Base-by-base conservation (phyloP, 2,329 filamentous ascomycete genomes). In the Grosmannia clavigera region DNA sequence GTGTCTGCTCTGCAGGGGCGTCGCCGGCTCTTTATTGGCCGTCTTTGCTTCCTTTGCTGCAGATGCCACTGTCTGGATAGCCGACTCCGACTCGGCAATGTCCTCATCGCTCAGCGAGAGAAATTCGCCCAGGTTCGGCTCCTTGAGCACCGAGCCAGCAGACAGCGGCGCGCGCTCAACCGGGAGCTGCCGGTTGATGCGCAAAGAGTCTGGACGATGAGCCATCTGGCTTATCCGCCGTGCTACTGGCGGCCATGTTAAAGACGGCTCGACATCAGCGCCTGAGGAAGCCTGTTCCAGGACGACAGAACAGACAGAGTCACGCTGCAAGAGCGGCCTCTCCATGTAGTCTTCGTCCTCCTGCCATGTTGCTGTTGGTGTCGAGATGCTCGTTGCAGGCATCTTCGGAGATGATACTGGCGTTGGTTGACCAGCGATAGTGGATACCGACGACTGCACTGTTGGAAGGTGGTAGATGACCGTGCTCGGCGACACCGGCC, bases 21-120 rank as follows among this genome's bases (percentile, higher is more conserved):
- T 9, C 16, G 40, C 22, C 11, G 2, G 12, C 11, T 27, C 33
- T 3, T 25, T n/a, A 16, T 48, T 22, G 25, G 3, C 27, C 10
- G 50, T 6, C 1, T 25, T 5, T 22, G 27, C 19, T 54, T 38
- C 35, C 11, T 9, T 27, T 12, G 38, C 11, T 12, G 35, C 54
- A 3, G 31, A 11, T 10, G 43, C 27, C 6, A 12, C 53, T 11
- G 54, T 25, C 7, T 3, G 12, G 11, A 16, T 12, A 10, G 19
- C 53, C 55, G 61, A 52, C 9, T 53, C 61, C 9, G 63, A 69
- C 64, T 83, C 81, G 10, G 80, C 79, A 62, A 84, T 81, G 60
- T 83, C 81, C 35, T 84, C 80, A 61, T 83, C 81, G 60, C 75
- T 78, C 6, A 83, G 71, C 25, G 74, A 72, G 58, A 81, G 71